Evolutionary conservation across 257 asterid species (phyloP), one percentile per base, ranked within the genome.

Genomic region (Penstemon davidsonii): DNA sequence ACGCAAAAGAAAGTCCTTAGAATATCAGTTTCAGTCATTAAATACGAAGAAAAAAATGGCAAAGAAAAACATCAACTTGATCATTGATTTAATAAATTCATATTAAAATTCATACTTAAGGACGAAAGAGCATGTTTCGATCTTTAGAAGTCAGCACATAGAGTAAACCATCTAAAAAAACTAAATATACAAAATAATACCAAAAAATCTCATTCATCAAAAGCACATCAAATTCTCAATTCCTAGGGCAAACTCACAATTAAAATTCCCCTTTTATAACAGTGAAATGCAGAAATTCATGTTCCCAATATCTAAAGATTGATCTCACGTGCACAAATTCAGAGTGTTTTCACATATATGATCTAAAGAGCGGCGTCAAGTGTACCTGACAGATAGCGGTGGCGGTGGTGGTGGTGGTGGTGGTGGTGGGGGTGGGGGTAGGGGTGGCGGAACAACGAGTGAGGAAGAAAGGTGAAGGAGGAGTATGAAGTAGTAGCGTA

Each of bases 381-480:
- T 55, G 8, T 55, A 55, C 60, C 60, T 55, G 62, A 19, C 38
- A 25, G 7, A 59, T 4, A 37, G 43, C 46, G 18, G 7, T 46
- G 15, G 37, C 49, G 60, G 25, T 10, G 62, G 36, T 8, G 42
- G 49, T 39, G 65, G 60, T 3, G 3, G 49, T 25, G 67, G 69
- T 18, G 56, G 25, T 8, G 66, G n/a, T n/a, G n/a, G n/a, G n/a
- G n/a, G n/a, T n/a, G n/a, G n/a, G n/a, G n/a, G n/a, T n/a, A n/a
- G 75, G 9, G 69, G 67, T 15, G 78, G 72, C 18, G 57, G 71
- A 59, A 45, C 67, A 59, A 43, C 71, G 73, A 52, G 76, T 41
- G 61, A 65, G 73, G 49, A 8, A 55, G 57, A 56, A 65, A 60
- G 73, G 73, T 69, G 78, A 58, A 51, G 67, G 50, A 44, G 45